Percentiles rank a stretch among this genome's conserved stretches.
Evolutionary conservation across 257 asterid genomes (phyloP).

Genomic region (Solanum peruvianum): DNA sequence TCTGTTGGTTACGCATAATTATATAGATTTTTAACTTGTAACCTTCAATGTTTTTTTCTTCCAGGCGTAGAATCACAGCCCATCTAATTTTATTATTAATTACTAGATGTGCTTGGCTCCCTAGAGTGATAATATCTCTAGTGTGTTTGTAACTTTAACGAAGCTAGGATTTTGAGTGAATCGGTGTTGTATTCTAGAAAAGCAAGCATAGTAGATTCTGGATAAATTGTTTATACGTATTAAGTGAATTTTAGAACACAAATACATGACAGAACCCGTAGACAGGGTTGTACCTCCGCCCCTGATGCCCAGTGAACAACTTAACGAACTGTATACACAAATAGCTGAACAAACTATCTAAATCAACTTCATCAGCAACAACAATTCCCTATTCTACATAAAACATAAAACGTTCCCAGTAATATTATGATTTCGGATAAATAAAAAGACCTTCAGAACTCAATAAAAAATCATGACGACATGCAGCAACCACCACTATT

Average conservation of each 20-base stretch:
- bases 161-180: not conserved
- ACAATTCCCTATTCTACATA: not conserved
- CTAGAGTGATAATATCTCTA: not conserved
- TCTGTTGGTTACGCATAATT: too few species aligned
- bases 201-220: not conserved
- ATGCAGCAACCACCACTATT: conserved; percentile 52
- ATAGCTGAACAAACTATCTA: not conserved
- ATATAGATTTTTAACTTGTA: too few species aligned
- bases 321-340: not conserved
- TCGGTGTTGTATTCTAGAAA: not conserved
- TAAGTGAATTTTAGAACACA: not conserved
- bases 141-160: not conserved
- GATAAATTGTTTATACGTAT: not conserved
- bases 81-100: too few species aligned
- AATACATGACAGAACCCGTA: not conserved
- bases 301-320: not conserved
- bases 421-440: not conserved
- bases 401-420: not conserved
- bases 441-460: not conserved
- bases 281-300: not conserved
- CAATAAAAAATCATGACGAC: conserved; percentile 7
- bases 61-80: too few species aligned
- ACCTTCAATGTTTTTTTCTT: too few species aligned
- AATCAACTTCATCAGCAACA: not conserved
- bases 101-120: not conserved